Evolutionary conservation across 176 grass and related monocot species (phyloP).

Genomic region (Microstegium vimineum): DNA sequence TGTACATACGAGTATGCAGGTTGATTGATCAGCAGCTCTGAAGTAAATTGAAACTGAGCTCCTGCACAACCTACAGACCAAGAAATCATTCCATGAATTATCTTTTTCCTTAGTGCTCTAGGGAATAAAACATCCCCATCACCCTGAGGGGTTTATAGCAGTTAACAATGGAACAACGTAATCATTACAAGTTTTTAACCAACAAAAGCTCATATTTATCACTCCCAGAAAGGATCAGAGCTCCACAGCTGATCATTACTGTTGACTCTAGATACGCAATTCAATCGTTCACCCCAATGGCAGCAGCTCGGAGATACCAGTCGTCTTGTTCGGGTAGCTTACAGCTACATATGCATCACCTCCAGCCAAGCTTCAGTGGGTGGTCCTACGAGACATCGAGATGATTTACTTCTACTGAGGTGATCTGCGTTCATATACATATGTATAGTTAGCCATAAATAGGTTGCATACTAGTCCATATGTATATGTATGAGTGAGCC

Average conservation of each 20-base stretch:
- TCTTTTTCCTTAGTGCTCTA: too few species aligned
- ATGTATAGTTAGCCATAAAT: too few species aligned
- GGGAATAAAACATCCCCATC: neutral
- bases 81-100: neutral
- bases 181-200: neutral
- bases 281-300: neutral
- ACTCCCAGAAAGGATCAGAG: neutral
- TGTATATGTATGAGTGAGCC: too few species aligned
- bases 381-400: neutral
- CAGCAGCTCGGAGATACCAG: neutral
- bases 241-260: neutral
- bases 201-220: neutral
- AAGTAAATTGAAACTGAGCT: neutral
- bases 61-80: neutral
- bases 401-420: neutral
- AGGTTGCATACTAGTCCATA: too few species aligned
- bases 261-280: neutral
- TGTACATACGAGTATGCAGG: neutral
- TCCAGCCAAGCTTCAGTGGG: too few species aligned
- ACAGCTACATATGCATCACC: too few species aligned
- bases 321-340: neutral
- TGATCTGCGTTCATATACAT: neutral
- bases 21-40: neutral
- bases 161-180: neutral
- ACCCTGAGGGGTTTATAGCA: neutral